Conservation (phyloP, 73 alveolate species). For the Uronychia setigera region DNA sequence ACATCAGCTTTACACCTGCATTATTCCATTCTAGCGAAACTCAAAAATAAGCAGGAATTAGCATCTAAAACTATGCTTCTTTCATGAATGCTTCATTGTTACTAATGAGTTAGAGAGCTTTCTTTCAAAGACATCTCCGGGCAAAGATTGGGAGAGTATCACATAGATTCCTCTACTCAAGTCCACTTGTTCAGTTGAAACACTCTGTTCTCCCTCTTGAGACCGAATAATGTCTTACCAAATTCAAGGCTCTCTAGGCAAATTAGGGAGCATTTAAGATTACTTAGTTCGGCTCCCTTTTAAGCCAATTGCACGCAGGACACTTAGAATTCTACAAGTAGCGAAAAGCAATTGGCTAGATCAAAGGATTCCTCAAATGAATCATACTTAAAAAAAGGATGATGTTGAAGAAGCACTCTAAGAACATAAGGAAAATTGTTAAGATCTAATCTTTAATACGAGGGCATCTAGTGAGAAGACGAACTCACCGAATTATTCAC, state of each 20-base stretch:
- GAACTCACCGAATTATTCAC: background rate
- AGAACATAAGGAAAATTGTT: conserved; percentile 19
- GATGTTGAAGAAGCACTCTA: conserved; percentile 6
- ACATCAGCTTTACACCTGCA: too few relatives aligned
- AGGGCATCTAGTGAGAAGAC: conserved; percentile 32
- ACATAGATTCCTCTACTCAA: background rate
- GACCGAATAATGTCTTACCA: background rate
- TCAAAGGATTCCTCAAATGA: conserved; percentile 1
- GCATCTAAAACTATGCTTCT: too few relatives aligned
- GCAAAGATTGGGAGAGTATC: background rate
- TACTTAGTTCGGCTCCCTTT: background rate
- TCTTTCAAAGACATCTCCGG: background rate
- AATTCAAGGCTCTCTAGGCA: too few relatives aligned
- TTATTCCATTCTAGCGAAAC: too few relatives aligned
- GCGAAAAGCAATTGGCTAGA: conserved; percentile 26
- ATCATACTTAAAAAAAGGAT: conserved; percentile 22
- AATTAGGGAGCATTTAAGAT: background rate
- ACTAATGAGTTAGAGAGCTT: background rate
- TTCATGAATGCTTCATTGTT: background rate
- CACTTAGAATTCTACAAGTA: conserved; percentile 4
- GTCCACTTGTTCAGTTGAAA: background rate
- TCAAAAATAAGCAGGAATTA: too few relatives aligned
- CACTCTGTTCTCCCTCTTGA: background rate
- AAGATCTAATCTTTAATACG: conserved; percentile 35
- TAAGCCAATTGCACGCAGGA: background rate